Evolutionary conservation across 2,329 filamentous ascomycete genomes (phyloP), one percentile per base, ranked within the genome.

Genomic region (Chrysoporthe cubensis): DNA sequence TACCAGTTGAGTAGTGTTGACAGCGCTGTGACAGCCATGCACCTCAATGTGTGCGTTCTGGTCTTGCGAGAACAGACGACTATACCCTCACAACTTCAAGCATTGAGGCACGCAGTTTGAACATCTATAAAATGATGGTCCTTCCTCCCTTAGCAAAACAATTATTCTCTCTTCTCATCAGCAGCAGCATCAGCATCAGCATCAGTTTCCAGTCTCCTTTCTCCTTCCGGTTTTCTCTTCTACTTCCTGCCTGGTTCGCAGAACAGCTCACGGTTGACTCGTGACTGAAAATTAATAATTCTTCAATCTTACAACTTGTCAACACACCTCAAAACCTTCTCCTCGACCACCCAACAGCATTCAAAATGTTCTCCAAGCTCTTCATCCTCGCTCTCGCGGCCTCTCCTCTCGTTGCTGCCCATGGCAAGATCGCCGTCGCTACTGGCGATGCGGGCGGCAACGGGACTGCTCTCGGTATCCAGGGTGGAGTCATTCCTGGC

Each of bases 401-500:
- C n/a, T 68, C 72, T 37, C 71, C 74, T 32, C 67, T 76, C n/a
- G 75, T 74, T n/a, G 71, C 73, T 40, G 74, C 75, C 42, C 75
- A 76, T 62, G 75, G 75, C 65, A 75, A 76, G 71, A 70, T 75
- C 37, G 70, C 71, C 1, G 62, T 69, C 26, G 71, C 73, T 0
- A 64, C 64, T 56, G 78, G 78, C 62, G 75, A 80, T 67, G 71
- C 72, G 4, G 79, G 78, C 54, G 79, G 79, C 66, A 81, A 81
- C 71, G 75, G 75, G 37, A 81, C 79, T 44, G 78, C 77, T 42
- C 73, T 80, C 34, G 78, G 76, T 46, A 80, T 80, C 64, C 72
- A 75, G 70, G 78, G 79, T 44, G 78, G 69, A 59, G 69, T 77
- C 61, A 73, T 78, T 54, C 74, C 77, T 18, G 74, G 75, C 32